Percentiles rank a stretch among this genome's conserved stretches.
Evolutionary conservation across 2,329 filamentous ascomycete species (phyloP).

Genomic region (Microcyclospora pomicola): DNA sequence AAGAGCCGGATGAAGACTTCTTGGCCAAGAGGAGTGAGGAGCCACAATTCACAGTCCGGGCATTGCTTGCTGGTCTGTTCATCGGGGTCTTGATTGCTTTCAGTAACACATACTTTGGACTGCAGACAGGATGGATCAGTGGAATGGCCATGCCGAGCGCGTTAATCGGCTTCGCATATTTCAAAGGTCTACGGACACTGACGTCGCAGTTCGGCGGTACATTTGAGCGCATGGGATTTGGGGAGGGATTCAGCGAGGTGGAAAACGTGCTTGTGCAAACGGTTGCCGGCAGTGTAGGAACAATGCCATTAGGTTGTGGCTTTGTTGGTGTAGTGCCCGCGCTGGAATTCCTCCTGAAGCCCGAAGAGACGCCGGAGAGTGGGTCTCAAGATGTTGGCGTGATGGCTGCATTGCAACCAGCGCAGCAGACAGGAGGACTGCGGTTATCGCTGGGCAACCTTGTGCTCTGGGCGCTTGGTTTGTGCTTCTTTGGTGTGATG

Average conservation of each 20-base stretch:
- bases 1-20: constrained; percentile 17
- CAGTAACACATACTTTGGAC: constrained; percentile 97
- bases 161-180: constrained; percentile 86
- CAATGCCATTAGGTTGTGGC: constrained; percentile 90
- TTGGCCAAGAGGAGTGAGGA: constrained; percentile 19
- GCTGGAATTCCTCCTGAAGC: constrained; percentile 68
- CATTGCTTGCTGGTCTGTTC: constrained; percentile 61
- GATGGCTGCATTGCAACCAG: constrained; percentile 6
- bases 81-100: constrained; percentile 90
- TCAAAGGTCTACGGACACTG: constrained; percentile 61
- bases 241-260: constrained; percentile 68
- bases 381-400: constrained; percentile 10
- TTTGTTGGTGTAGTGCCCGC: constrained; percentile 93
- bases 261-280: constrained; percentile 96
- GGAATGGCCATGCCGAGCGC: constrained; percentile 97
- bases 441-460: constrained; percentile 51
- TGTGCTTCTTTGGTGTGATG: constrained; percentile 93
- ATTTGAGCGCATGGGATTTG: constrained; percentile 12
- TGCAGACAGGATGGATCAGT: constrained; percentile 73
- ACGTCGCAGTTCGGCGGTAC: constrained; percentile 40
- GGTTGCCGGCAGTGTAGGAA: constrained; percentile 86
- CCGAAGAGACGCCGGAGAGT: constrained; percentile 44
- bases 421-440: constrained; percentile 15
- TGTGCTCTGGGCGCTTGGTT: constrained; percentile 77
- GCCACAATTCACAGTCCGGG: constrained; percentile 64